Base-by-base conservation (phyloP, 2,329 filamentous ascomycete species). In the Cercospora sp. region DNA sequence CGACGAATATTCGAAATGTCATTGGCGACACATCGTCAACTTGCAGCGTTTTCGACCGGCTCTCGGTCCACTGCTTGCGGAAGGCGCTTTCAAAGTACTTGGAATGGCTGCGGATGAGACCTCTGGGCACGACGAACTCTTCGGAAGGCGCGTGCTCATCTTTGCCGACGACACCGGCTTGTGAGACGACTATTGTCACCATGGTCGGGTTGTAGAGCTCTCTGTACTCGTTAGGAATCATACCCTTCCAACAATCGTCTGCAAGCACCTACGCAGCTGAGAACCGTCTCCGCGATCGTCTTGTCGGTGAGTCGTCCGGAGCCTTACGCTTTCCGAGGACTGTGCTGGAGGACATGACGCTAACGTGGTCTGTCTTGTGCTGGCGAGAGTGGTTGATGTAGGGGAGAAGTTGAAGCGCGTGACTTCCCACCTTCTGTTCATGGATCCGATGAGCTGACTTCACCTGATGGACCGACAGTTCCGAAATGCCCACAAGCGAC, bases 11-110 rank as follows among this genome's bases (percentile, higher is more conserved):
- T 20, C 67, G 42, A 59, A 71, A 66, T 18, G 60, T 30, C 66
- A 45, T 64, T 3, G 61, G 63, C 39, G 53, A 28, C 16, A 65
- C 60, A 23, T 69, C 68, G 16, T 61, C 53, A 20, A 68, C 59
- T 30, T 39, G 53, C 8, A 60, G 48, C 5, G 20, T 39, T 31
- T n/a, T 26, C 18, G 53, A 59, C 10, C n/a, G 48, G 26, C 31
- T 42, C n/a, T 58, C 48, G 33, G 62, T 30, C 68, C 69, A 42
- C 33, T 59, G 60, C 48, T 60, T 57, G 36, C 42, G 61, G 51
- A 68, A 67, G 2, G 64, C 62, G 42, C 55, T 57, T 13, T 67
- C 58, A 53, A 70, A 70, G 61, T 69, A 70, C n/a, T 58, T 61
- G 6, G 69, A 69, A 48, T 57, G 39, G 16, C 51, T 33, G 45